Evolutionary conservation across 306 rosid genomes (phyloP).

Genomic region (apple (Malus domestica)): DNA sequence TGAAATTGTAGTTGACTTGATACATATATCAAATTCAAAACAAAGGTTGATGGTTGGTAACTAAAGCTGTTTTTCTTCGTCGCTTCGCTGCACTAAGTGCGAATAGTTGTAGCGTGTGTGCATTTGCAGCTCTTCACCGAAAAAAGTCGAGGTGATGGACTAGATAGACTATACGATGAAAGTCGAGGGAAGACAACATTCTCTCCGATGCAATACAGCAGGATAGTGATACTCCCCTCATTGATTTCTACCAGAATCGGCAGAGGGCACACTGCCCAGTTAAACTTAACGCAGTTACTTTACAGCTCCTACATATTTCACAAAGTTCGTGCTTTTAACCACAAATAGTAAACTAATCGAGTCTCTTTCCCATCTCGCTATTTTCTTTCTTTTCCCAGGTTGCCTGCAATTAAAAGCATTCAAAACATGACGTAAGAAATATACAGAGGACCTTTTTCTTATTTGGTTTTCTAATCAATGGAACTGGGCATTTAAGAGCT

Average conservation of each 20-base stretch:
- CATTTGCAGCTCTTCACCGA: too few relatives aligned
- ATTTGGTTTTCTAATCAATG: background rate
- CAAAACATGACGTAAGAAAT: background rate
- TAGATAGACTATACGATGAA: background rate
- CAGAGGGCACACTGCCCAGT: background rate
- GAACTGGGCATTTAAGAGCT: too few relatives aligned
- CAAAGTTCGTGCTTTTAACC: background rate
- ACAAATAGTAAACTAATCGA: background rate
- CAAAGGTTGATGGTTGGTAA: too few relatives aligned
- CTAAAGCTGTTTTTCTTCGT: too few relatives aligned
- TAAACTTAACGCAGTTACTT: background rate
- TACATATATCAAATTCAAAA: too few relatives aligned
- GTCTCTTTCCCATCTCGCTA: background rate
- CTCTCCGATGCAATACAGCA: background rate
- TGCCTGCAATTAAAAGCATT: background rate
- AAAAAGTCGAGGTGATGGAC: too few relatives aligned
- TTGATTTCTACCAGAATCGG: background rate
- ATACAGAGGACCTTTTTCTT: too few relatives aligned
- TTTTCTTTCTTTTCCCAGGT: background rate
- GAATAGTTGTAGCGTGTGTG: too few relatives aligned
- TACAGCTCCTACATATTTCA: background rate
- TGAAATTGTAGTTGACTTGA: too few relatives aligned
- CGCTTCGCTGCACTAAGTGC: too few relatives aligned
- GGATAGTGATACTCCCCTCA: background rate
- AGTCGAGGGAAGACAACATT: background rate